Evolutionary conservation across 139 green algal genomes (phyloP).

Genomic region (Chlamydomonas sp.): DNA sequence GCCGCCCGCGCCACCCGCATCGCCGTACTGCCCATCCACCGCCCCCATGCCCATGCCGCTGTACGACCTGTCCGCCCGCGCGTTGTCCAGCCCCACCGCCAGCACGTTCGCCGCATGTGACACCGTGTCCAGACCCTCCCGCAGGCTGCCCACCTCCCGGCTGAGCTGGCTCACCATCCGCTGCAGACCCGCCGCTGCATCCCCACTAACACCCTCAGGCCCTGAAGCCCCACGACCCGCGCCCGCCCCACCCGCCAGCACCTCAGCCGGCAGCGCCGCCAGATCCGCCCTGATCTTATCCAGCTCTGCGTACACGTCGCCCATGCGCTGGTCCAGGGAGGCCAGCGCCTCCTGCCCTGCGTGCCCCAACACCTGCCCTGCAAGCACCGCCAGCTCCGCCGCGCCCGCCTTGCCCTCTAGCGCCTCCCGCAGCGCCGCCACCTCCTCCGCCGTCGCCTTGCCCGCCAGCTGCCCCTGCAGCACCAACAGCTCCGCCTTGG

Average conservation of each 20-base stretch:
- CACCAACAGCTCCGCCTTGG: conserved; percentile 29
- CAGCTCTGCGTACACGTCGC: conserved; percentile 49
- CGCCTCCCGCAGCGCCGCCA: conserved; percentile 18
- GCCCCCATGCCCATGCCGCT: not conserved
- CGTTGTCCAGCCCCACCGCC: conserved; percentile 49
- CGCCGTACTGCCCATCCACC: conserved; percentile 11
- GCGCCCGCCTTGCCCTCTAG: conserved; percentile 19
- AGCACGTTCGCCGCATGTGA: conserved; percentile 55
- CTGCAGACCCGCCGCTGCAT: not conserved
- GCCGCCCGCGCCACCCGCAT: conserved; percentile 16
- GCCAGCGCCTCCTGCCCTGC: conserved; percentile 11
- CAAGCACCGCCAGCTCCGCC: conserved; percentile 18
- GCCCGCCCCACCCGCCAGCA: not conserved
- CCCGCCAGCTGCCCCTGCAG: conserved; percentile 25
- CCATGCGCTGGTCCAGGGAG: conserved; percentile 40
- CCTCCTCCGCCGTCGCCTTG: conserved; percentile 27
- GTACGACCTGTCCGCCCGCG: not conserved
- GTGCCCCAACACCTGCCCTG: not conserved
- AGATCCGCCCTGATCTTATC: conserved; percentile 12
- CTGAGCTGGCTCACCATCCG: conserved; percentile 10
- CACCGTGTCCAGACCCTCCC: conserved; percentile 46
- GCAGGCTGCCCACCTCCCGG: conserved; percentile 33
- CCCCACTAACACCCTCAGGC: not conserved
- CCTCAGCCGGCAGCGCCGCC: not conserved
- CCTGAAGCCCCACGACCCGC: not conserved